Evolutionary conservation across 2,329 filamentous ascomycete species (phyloP).

Genomic region (Scortechinia acanthostroma): DNA sequence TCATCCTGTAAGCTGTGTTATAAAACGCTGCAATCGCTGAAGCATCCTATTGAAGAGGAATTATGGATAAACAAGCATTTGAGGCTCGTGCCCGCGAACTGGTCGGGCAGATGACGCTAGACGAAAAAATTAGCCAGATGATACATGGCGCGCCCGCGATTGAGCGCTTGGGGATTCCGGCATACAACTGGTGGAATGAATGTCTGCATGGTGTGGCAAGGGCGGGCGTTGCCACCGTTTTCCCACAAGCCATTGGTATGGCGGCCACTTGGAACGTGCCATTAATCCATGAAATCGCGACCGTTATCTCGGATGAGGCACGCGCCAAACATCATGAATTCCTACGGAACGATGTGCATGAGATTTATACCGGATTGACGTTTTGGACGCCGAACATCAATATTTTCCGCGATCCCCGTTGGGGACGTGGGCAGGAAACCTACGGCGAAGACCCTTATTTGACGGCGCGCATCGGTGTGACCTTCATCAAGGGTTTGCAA

Average conservation of each 20-base stretch:
- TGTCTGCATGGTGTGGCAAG: constrained; percentile 4
- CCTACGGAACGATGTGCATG: not conserved
- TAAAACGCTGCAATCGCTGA: no score
- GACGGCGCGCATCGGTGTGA: constrained; percentile 33
- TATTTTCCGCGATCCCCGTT: not conserved
- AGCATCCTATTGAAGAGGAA: no score
- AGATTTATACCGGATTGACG: constrained; percentile 1
- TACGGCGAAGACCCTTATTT: not conserved
- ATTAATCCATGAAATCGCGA: not conserved
- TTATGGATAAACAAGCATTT: no score
- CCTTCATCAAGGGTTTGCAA: constrained; percentile 14
- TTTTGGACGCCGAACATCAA: constrained; percentile 6
- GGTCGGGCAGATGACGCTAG: constrained; percentile 5
- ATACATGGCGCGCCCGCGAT: constrained; percentile 19
- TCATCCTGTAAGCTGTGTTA: no score
- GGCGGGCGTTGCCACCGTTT: constrained; percentile 6
- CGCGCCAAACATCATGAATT: no score
- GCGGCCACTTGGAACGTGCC: not conserved
- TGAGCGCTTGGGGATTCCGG: constrained; percentile 7
- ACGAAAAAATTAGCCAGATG: constrained; percentile 10
- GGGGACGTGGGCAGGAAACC: not conserved
- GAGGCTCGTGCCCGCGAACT: constrained; percentile 5
- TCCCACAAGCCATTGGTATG: not conserved
- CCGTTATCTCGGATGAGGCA: no score
- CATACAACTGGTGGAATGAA: constrained; percentile 8